phyloP scores from a whole-genome alignment of 345 rosid genomes.

The Populus deltoides region DNA sequence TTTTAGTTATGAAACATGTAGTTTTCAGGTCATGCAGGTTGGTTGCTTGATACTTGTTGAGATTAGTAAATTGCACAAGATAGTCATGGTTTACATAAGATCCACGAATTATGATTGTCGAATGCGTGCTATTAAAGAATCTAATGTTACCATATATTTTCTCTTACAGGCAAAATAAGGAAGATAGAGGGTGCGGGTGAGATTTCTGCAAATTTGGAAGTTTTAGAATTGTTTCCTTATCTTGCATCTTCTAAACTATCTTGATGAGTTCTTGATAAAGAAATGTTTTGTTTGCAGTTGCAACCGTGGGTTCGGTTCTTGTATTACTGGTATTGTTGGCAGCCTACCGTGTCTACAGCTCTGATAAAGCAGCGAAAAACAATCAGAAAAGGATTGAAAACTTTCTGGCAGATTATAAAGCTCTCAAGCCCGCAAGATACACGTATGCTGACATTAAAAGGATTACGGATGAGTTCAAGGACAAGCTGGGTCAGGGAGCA shows the following conservation, averaged over 20 bases:
- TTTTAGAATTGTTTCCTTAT: neutral
- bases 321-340: neutral
- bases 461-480: constrained; percentile 21
- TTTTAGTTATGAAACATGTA: no score
- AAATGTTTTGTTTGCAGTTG: neutral
- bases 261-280: neutral
- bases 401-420: constrained; percentile 29
- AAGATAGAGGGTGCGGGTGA: constrained; percentile 9
- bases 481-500: constrained; percentile 24
- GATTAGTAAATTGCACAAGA: neutral
- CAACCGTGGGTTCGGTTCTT: neutral
- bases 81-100: neutral
- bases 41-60: neutral
- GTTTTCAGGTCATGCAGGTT: neutral
- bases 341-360: neutral
- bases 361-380: constrained; percentile 11
- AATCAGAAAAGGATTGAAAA: constrained; percentile 4
- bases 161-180: neutral
- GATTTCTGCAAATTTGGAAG: neutral
- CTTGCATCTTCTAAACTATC: neutral
- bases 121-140: neutral
- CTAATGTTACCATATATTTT: neutral
- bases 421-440: constrained; percentile 24
- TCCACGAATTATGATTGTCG: neutral
- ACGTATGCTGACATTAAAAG: constrained; percentile 17